Percentiles rank a stretch among this genome's conserved stretches.
These are phyloP conservation scores for Phytophthora pistaciae DNA, from an alignment of 352 stramenopile genomes.

Conservation along the genomic window DNA sequence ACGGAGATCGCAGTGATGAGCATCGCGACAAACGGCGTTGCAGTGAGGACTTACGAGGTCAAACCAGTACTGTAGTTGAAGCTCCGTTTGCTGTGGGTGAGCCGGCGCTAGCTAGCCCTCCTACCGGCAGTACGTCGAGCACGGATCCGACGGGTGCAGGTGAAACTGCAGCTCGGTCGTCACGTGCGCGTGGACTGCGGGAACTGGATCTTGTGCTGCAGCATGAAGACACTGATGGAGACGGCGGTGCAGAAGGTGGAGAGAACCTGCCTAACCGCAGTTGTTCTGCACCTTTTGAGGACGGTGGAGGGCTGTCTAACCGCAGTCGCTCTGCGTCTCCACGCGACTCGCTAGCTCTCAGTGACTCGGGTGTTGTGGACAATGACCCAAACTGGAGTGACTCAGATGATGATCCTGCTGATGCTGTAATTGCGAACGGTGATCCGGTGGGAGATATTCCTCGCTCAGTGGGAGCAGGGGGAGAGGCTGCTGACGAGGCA, in stretches of 20 bases:
- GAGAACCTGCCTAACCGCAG: constrained; percentile 12
- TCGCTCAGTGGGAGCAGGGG: not conserved
- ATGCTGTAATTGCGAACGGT: constrained; percentile 15
- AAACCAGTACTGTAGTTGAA: constrained; percentile 5
- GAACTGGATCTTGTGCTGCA: not conserved
- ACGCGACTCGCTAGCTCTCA: constrained; percentile 8
- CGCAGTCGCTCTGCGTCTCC: not conserved
- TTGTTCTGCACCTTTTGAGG: constrained; percentile 1
- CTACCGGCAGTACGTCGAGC: constrained; percentile 10
- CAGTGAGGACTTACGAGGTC: not conserved
- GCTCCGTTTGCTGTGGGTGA: constrained; percentile 4
- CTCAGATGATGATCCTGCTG: not conserved
- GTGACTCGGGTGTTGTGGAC: constrained; percentile 7
- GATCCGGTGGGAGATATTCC: not conserved
- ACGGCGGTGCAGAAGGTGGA: constrained; percentile 8
- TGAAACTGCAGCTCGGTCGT: constrained; percentile 6
- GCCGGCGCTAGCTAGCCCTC: not conserved
- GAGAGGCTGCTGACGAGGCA: not conserved
- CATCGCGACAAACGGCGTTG: constrained; percentile 17
- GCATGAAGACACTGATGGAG: constrained; percentile 8
- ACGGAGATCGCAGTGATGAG: not conserved
- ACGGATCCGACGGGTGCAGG: constrained; percentile 15
- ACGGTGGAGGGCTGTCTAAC: constrained; percentile 16
- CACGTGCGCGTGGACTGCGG: not conserved
- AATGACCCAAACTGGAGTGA: not conserved